A percentile compares a stretch with the other conserved stretches of the same genome.
Conservation (phyloP, 1,284 basidiomycete species). For the Stereum hirsutum region DNA sequence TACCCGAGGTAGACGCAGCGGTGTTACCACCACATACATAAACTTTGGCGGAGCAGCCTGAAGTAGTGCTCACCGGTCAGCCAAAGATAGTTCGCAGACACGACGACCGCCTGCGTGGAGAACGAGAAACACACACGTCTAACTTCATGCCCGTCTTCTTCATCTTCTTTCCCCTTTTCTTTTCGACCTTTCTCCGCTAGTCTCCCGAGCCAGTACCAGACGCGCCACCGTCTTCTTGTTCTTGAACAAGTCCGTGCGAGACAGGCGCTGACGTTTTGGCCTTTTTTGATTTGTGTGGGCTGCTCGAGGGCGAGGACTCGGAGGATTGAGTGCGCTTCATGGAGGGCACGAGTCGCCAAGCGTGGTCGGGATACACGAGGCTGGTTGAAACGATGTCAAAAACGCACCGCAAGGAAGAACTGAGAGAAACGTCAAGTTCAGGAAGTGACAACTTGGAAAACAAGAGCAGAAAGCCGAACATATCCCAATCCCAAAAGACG, state of each 20-base stretch:
- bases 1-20: too few relatives aligned
- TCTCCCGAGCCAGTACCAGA: conserved; percentile 23
- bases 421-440: too few relatives aligned
- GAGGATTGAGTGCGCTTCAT: conserved; percentile 28
- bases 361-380: too few relatives aligned
- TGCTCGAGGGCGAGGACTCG: conserved; percentile 12
- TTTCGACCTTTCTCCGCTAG: conserved; percentile 75
- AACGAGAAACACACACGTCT: conserved; percentile 40
- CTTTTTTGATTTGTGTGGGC: conserved; percentile 23
- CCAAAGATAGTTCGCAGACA: conserved; percentile 3
- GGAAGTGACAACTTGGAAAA: too few relatives aligned
- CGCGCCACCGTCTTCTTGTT: conserved; percentile 3
- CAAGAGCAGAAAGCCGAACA: too few relatives aligned
- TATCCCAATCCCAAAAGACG: too few relatives aligned
- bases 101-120: too few relatives aligned
- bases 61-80: conserved; percentile 7
- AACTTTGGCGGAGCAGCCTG: conserved; percentile 64
- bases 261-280: conserved; percentile 15
- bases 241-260: conserved; percentile 8
- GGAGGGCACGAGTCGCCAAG: too few relatives aligned
- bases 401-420: too few relatives aligned
- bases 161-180: conserved; percentile 67
- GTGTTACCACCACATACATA: conserved; percentile 75
- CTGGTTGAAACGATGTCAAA: too few relatives aligned
- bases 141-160: conserved; percentile 46